Conservation (phyloP, 805 yeast species). For the Zygoascus biomembranicola region DNA sequence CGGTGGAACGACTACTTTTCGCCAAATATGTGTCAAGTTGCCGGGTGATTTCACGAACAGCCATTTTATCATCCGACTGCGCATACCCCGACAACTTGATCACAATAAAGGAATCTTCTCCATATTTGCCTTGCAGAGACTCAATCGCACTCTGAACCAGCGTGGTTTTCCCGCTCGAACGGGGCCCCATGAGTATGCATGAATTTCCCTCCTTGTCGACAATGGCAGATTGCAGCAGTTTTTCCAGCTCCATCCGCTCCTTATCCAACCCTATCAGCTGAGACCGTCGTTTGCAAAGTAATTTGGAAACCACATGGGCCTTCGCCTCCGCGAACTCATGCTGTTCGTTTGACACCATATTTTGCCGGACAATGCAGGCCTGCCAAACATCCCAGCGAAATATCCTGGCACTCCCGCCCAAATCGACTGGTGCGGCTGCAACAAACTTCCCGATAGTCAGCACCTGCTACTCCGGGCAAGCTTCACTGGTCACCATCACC, state of each 20-base stretch:
- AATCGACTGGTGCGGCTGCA: no score
- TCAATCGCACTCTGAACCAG: constrained; percentile 50
- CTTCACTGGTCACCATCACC: no score
- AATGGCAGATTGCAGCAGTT: constrained; percentile 56
- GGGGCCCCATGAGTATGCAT: constrained; percentile 68
- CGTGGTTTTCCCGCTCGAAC: constrained; percentile 67
- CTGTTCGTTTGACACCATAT: background rate
- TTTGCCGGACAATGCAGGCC: no score
- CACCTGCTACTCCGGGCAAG: no score
- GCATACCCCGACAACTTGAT: constrained; percentile 61
- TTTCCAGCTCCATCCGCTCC: constrained; percentile 42
- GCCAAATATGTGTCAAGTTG: constrained; percentile 51
- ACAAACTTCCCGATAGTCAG: no score
- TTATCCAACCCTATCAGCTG: constrained; percentile 31
- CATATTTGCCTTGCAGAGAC: constrained; percentile 34
- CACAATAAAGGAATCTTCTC: constrained; percentile 41
- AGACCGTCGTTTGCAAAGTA: constrained; percentile 21
- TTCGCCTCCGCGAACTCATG: background rate
- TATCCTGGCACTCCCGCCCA: no score
- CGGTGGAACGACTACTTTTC: constrained; percentile 15
- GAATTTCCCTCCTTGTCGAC: constrained; percentile 72
- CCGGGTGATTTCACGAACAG: constrained; percentile 77
- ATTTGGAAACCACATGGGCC: constrained; percentile 21
- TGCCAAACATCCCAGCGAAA: no score
- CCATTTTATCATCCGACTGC: constrained; percentile 67